Percentiles rank a stretch among this genome's conserved stretches.
Conservation (phyloP, 768 basidiomycete genomes). For the Termitomyces sp. region DNA sequence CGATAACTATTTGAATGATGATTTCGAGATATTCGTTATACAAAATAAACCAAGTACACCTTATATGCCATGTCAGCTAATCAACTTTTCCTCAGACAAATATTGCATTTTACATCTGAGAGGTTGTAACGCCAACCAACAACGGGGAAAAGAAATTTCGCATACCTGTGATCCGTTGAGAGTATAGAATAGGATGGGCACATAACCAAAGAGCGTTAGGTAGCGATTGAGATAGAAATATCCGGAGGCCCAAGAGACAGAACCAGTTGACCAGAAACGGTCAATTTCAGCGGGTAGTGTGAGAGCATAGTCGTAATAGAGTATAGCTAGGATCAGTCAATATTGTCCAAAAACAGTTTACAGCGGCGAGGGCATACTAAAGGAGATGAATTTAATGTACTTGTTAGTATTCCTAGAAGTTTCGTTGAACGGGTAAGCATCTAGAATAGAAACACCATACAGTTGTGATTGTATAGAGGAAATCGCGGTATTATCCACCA, state of each 20-base stretch:
- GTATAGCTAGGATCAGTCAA: constrained; percentile 24
- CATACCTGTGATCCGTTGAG: constrained; percentile 22
- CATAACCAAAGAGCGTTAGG: constrained; percentile 32
- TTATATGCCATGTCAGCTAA: constrained; percentile 6
- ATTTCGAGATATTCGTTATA: constrained; percentile 31
- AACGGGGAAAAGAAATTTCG: background rate
- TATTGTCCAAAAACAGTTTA: background rate
- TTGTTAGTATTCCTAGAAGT: constrained; percentile 4
- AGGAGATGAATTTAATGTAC: constrained; percentile 14
- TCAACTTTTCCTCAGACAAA: background rate
- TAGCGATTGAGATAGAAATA: constrained; percentile 47
- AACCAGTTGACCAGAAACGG: constrained; percentile 37
- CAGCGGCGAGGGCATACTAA: constrained; percentile 6
- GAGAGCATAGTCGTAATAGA: constrained; percentile 48
- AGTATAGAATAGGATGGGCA: constrained; percentile 24
- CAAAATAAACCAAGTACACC: constrained; percentile 20
- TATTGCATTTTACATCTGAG: constrained; percentile 4
- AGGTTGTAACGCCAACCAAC: background rate
- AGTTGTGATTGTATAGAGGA: constrained; percentile 13
- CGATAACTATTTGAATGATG: constrained; percentile 34
- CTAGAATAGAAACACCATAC: constrained; percentile 1
- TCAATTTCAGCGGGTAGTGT: constrained; percentile 41
- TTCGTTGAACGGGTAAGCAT: background rate
- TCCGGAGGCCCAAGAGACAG: constrained; percentile 28
- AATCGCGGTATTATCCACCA: constrained; percentile 3